A percentile compares a stretch with the other conserved stretches of the same genome.
Conservation (phyloP, 225 moss, liverwort and hornwort species). For the Marchantia polymorpha region DNA sequence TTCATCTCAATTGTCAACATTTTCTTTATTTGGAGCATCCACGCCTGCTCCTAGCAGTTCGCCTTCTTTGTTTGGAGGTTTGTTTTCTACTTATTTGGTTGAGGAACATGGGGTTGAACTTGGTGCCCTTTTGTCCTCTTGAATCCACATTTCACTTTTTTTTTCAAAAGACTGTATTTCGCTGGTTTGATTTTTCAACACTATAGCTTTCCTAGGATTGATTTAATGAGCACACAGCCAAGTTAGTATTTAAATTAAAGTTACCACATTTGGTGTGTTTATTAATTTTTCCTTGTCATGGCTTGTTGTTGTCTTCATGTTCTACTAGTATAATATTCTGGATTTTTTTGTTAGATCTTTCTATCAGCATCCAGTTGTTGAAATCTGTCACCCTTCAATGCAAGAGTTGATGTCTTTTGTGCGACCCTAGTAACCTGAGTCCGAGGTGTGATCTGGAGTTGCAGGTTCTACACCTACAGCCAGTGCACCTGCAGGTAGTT, state of each 20-base stretch:
- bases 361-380: no score
- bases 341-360: no score
- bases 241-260: no score
- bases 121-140: neutral
- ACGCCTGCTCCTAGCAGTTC: constrained; percentile 45
- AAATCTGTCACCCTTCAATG: no score
- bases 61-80: constrained; percentile 59
- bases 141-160: neutral
- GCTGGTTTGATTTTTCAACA: no score
- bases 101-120: neutral
- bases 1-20: constrained; percentile 48
- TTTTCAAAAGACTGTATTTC: neutral
- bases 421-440: neutral
- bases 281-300: no score
- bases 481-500: constrained; percentile 48
- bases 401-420: no score
- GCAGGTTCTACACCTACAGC: constrained; percentile 58
- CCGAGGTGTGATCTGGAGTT: constrained; percentile 4
- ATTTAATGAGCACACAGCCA: no score
- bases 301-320: no score
- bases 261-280: no score
- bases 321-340: no score
- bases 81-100: constrained; percentile 29
- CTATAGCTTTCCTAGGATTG: no score
- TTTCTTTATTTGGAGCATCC: constrained; percentile 69